These are phyloP conservation scores for Cutaneotrichosporon spelunceum DNA, from an alignment of 1,284 basidiomycete genomes.

Conservation along the genomic window DNA sequence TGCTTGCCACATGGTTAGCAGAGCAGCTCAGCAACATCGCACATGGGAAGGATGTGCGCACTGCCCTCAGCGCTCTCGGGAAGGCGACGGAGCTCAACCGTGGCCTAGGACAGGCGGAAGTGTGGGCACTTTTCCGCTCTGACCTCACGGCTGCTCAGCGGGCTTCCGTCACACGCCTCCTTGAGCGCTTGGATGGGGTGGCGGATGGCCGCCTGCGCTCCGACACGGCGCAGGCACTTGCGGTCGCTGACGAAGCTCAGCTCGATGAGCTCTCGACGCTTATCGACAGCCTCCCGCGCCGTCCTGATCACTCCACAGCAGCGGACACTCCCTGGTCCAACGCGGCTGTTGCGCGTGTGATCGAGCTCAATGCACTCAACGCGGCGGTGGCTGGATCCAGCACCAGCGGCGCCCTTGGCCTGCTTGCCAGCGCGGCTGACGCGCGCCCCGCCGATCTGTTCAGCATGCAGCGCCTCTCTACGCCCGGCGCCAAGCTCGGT, in stretches of 20 bases:
- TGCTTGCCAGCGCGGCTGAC: slow-evolving; percentile 19
- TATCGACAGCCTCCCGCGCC: slow-evolving; percentile 21
- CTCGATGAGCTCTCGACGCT: slow-evolving; percentile 17
- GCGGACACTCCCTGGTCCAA: slow-evolving; percentile 30
- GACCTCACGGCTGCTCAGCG: slow-evolving; percentile 17
- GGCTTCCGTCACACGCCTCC: slow-evolving; percentile 9
- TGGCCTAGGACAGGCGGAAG: slow-evolving; percentile 50
- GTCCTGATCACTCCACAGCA: slow-evolving; percentile 16
- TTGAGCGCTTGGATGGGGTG: slow-evolving; percentile 12
- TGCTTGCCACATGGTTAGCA: slow-evolving; percentile 48
- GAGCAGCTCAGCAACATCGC: slow-evolving; percentile 33
- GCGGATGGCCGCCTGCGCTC: slow-evolving; percentile 17
- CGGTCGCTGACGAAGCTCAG: slow-evolving; percentile 10
- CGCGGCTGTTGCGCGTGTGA: slow-evolving; percentile 24
- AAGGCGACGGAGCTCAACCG: slow-evolving; percentile 43
- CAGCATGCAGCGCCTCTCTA: slow-evolving; percentile 10
- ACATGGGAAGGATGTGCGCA: slow-evolving; percentile 15
- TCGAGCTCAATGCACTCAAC: slow-evolving; percentile 28
- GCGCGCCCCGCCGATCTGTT: slow-evolving; percentile 18
- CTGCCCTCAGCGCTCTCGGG: slow-evolving; percentile 28
- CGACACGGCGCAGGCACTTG: slow-evolving; percentile 25
- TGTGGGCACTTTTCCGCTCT: slow-evolving; percentile 52
- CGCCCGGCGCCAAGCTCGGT: slow-evolving; percentile 13
- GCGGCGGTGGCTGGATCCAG: neutral
- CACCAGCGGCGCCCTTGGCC: slow-evolving; percentile 13